Conservation (phyloP, 2,329 filamentous ascomycete genomes). For the Aureobasidium sp. region DNA sequence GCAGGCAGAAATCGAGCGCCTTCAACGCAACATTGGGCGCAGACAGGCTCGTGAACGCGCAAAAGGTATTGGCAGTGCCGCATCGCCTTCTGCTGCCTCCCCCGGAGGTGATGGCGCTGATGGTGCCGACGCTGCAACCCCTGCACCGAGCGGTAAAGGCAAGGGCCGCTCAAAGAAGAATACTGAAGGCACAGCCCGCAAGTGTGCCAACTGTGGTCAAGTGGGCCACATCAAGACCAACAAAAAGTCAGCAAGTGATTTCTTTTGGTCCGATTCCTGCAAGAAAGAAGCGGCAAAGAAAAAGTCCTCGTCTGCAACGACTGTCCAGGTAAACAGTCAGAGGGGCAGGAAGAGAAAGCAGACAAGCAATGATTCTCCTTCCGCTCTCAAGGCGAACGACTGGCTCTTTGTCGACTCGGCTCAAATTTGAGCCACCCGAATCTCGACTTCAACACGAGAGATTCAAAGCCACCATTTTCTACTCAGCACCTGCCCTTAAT, state of each 20-base stretch:
- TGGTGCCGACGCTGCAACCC: constrained; percentile 19
- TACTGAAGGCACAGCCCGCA: constrained; percentile 61
- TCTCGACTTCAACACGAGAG: constrained; percentile 14
- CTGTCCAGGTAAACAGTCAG: constrained; percentile 2
- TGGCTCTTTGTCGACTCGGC: constrained; percentile 13
- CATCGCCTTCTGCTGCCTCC: constrained; percentile 36
- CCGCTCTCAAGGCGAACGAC: constrained; percentile 3
- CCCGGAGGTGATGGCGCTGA: constrained; percentile 40
- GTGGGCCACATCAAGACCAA: constrained; percentile 98
- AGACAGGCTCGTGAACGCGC: constrained; percentile 85
- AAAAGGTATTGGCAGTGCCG: constrained; percentile 50
- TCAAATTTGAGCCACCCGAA: neutral
- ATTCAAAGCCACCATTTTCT: constrained; percentile 11
- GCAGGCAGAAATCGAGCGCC: constrained; percentile 68
- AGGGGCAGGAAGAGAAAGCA: constrained; percentile 13
- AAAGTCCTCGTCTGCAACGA: neutral
- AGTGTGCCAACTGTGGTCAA: constrained; percentile 96
- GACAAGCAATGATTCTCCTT: constrained; percentile 8
- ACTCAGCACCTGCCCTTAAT: constrained; percentile 16
- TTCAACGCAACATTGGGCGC: constrained; percentile 87
- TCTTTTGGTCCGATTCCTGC: constrained; percentile 10
- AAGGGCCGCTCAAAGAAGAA: constrained; percentile 57
- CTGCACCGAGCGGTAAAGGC: constrained; percentile 22
- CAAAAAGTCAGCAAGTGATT: constrained; percentile 62
- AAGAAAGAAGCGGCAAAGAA: constrained; percentile 9